Conservation (phyloP, 192 early-diverging fungal species). For the Podila clonocystis region DNA sequence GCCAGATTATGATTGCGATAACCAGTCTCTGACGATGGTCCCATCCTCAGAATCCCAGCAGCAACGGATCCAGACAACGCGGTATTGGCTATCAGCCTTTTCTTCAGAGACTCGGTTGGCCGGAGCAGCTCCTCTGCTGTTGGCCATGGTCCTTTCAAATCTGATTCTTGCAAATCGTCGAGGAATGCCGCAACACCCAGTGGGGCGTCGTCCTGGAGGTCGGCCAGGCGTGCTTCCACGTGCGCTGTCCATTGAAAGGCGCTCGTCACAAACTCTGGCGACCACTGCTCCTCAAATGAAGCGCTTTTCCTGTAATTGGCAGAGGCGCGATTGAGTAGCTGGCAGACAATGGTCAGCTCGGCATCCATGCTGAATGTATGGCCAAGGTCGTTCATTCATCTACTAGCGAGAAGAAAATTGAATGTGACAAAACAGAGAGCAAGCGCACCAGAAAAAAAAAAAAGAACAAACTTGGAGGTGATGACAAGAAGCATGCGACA, state of each 20-base stretch:
- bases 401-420: neutral
- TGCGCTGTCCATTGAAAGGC: slow-evolving; percentile 43
- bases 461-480: neutral
- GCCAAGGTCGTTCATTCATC: neutral
- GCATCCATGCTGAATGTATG: neutral
- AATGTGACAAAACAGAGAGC: neutral
- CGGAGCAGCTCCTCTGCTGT: slow-evolving; percentile 10
- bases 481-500: too few relatives aligned
- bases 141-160: neutral
- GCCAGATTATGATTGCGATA: neutral
- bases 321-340: slow-evolving; percentile 29
- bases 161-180: neutral
- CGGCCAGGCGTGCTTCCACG: slow-evolving; percentile 4
- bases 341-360: slow-evolving; percentile 25
- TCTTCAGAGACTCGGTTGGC: slow-evolving; percentile 13
- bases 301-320: neutral
- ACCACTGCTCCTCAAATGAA: slow-evolving; percentile 40
- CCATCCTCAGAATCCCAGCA: neutral
- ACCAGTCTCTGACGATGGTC: neutral
- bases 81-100: slow-evolving; percentile 17
- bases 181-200: slow-evolving; percentile 1
- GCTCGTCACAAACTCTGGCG: slow-evolving; percentile 7
- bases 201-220: neutral
- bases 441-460: neutral
- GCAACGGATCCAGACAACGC: slow-evolving; percentile 10